Percentiles rank a stretch among this genome's conserved stretches.
phyloP scores from a whole-genome alignment of 345 rosid species.

The Salix dunnii region DNA sequence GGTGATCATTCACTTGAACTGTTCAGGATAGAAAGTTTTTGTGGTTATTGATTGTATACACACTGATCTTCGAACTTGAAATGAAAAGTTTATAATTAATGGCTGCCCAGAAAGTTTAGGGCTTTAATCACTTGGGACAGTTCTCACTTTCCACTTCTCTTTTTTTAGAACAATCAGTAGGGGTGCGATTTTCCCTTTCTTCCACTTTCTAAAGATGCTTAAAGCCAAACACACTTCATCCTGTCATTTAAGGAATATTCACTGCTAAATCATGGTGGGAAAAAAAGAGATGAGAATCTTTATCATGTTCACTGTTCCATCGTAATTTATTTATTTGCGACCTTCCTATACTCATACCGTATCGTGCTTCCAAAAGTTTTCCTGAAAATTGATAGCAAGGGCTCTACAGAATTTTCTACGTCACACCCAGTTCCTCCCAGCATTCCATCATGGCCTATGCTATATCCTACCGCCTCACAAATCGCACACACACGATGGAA shows the following conservation, averaged over 20 bases:
- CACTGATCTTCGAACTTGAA: not conserved
- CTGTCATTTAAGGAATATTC: constrained; percentile 14
- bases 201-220: constrained; percentile 16
- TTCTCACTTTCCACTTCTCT: not conserved
- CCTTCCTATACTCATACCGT: not conserved
- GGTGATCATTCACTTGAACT: not conserved
- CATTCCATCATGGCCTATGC: not conserved
- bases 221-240: not conserved
- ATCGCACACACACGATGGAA: not conserved
- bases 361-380: not conserved
- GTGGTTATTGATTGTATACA: not conserved
- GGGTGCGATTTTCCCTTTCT: constrained; percentile 3
- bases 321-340: not conserved
- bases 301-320: not conserved
- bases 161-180: not conserved
- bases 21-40: not conserved
- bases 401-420: not conserved
- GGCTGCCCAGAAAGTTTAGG: not conserved
- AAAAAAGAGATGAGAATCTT: not conserved
- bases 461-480: not conserved
- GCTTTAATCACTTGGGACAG: not conserved
- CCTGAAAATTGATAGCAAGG: not conserved
- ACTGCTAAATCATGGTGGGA: constrained; percentile 8
- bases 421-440: not conserved
- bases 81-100: not conserved